phyloP scores from a whole-genome alignment of 768 basidiomycete species.

The Termitomyces bulborhizus region DNA sequence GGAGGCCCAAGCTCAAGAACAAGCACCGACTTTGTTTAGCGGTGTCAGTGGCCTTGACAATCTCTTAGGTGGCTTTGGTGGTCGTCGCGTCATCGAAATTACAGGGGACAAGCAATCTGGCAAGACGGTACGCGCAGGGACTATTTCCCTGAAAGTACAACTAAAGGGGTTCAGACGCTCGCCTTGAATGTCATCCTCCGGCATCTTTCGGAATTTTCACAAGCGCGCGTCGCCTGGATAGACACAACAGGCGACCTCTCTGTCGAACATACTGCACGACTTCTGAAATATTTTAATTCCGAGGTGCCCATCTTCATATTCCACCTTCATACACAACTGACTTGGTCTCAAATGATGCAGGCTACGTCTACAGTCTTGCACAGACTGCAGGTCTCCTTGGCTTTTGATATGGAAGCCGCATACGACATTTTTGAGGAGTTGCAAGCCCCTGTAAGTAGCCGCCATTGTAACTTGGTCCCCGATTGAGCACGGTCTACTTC shows the following conservation, averaged over 20 bases:
- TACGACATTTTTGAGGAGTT: slow-evolving; percentile 44
- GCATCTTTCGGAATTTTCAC: slow-evolving; percentile 33
- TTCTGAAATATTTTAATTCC: slow-evolving; percentile 26
- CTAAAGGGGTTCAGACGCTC: slow-evolving; percentile 40
- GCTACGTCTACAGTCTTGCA: slow-evolving; percentile 33
- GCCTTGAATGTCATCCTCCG: slow-evolving; percentile 53
- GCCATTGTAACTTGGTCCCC: background rate
- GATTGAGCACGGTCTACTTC: background rate
- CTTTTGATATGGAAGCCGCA: slow-evolving; percentile 52
- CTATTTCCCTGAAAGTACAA: background rate
- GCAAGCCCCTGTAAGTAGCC: slow-evolving; percentile 16
- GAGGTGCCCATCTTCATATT: slow-evolving; percentile 13
- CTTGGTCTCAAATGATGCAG: slow-evolving; percentile 13
- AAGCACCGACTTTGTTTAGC: slow-evolving; percentile 19
- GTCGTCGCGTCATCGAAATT: slow-evolving; percentile 55
- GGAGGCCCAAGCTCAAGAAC: slow-evolving; percentile 14
- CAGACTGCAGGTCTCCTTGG: slow-evolving; percentile 50
- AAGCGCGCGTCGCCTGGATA: slow-evolving; percentile 56
- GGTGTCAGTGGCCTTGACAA: slow-evolving; percentile 47
- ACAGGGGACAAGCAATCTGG: slow-evolving; percentile 61
- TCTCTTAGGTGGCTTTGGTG: slow-evolving; percentile 44
- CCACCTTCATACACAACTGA: background rate
- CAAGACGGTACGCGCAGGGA: slow-evolving; percentile 50
- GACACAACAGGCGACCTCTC: slow-evolving; percentile 70
- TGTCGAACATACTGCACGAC: slow-evolving; percentile 33